Conservation (phyloP, 169 alveolate species). For the Cryptosporidium tyzzeri region DNA sequence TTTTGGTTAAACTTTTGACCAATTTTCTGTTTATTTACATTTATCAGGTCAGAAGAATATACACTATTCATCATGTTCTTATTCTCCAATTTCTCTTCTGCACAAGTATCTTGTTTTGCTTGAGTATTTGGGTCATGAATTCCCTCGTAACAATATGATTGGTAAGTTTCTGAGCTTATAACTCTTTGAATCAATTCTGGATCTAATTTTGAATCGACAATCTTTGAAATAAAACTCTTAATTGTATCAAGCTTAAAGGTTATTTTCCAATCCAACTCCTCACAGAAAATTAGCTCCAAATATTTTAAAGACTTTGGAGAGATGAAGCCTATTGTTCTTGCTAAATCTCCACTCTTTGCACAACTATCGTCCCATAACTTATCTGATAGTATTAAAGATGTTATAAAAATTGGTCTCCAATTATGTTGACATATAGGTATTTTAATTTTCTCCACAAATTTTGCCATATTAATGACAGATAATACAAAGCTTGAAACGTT, state of each 20-base stretch:
- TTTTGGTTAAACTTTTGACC: background rate
- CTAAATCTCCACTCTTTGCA: conserved; percentile 62
- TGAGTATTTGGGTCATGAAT: background rate
- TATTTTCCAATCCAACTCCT: conserved; percentile 30
- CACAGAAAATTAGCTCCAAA: conserved; percentile 50
- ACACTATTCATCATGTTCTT: conserved; percentile 21
- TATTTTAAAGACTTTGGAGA: conserved; percentile 34
- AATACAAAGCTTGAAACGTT: conserved; percentile 60
- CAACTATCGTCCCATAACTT: conserved; percentile 72
- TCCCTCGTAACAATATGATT: conserved; percentile 48
- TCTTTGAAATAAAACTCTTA: conserved; percentile 18
- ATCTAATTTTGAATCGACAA: background rate
- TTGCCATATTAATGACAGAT: conserved; percentile 30
- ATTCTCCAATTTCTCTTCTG: conserved; percentile 21
- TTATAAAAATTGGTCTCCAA: conserved; percentile 68
- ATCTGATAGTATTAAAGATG: conserved; percentile 52
- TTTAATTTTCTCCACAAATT: background rate
- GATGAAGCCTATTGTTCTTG: conserved; percentile 33
- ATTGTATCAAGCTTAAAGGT: conserved; percentile 15
- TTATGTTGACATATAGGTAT: conserved; percentile 59
- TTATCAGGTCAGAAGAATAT: background rate
- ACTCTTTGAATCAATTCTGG: conserved; percentile 17
- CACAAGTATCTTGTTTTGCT: background rate
- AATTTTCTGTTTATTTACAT: background rate
- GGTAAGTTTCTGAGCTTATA: conserved; percentile 43